Conservation (phyloP, 768 basidiomycete species). For the Mycena haematopus region DNA sequence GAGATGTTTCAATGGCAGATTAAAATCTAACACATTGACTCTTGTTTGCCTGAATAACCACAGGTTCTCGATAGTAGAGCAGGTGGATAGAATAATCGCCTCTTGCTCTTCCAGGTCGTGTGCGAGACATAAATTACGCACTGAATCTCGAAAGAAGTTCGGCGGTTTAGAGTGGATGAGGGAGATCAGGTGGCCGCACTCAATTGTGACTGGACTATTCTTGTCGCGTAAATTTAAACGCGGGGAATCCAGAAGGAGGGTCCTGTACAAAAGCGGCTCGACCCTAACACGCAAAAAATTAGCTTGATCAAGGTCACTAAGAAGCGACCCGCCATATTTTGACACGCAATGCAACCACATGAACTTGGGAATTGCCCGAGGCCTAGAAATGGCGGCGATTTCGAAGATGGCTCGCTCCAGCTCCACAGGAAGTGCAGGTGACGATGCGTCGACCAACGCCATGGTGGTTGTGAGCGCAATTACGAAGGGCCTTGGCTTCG, state of each 20-base stretch:
- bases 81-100: background rate
- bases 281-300: background rate
- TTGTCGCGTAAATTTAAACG: background rate
- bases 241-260: background rate
- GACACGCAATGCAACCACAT: slow-evolving; percentile 1
- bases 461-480: background rate
- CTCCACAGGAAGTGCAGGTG: background rate
- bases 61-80: background rate
- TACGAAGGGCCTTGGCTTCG: too few relatives aligned
- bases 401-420: background rate
- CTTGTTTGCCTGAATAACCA: background rate
- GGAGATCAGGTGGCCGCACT: background rate
- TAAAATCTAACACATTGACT: too few relatives aligned
- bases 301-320: too few relatives aligned
- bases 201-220: background rate
- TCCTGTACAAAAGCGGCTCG: background rate
- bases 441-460: background rate
- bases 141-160: background rate
- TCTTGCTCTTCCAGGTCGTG: background rate
- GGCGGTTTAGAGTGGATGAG: background rate
- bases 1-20: background rate
- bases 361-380: background rate
- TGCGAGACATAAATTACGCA: background rate
- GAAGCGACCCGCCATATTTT: background rate
- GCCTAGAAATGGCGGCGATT: background rate